Percentiles rank a stretch among this genome's conserved stretches.
Conservation (phyloP, 73 alveolate genomes). For the Stentor coeruleus region DNA sequence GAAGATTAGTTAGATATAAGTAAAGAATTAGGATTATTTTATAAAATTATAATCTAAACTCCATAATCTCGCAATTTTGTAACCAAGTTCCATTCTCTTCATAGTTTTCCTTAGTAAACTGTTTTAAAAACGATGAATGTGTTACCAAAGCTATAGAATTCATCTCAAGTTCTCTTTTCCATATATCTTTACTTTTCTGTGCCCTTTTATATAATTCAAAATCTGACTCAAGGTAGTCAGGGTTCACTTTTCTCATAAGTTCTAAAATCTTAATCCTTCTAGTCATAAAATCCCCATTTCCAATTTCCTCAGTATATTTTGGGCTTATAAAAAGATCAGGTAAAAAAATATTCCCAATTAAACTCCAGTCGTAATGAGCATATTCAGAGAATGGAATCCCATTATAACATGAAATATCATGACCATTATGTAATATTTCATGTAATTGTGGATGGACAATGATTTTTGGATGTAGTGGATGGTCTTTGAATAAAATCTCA, state of each 20-base stretch:
- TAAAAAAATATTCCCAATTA: too few relatives aligned
- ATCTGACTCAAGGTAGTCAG: neutral
- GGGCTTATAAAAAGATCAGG: neutral
- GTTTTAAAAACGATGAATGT: conserved; percentile 9
- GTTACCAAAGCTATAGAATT: neutral
- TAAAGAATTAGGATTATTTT: too few relatives aligned
- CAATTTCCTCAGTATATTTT: neutral
- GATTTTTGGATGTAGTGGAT: conserved; percentile 39
- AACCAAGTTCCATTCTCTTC: neutral
- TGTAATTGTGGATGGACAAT: conserved; percentile 60
- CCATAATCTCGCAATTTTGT: neutral
- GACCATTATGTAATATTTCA: conserved; percentile 40
- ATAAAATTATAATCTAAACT: neutral
- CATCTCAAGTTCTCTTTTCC: neutral
- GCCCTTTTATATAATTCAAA: too few relatives aligned
- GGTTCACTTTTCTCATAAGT: neutral
- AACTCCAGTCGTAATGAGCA: neutral
- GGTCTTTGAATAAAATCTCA: conserved; percentile 54
- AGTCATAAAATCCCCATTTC: neutral
- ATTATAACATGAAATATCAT: neutral
- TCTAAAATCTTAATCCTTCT: neutral
- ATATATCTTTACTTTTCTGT: conserved; percentile 14
- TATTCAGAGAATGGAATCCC: neutral
- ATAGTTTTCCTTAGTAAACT: neutral
- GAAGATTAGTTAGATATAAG: too few relatives aligned